Conservation (phyloP, 2,329 filamentous ascomycete species). For the Metarhizium brunneum region DNA sequence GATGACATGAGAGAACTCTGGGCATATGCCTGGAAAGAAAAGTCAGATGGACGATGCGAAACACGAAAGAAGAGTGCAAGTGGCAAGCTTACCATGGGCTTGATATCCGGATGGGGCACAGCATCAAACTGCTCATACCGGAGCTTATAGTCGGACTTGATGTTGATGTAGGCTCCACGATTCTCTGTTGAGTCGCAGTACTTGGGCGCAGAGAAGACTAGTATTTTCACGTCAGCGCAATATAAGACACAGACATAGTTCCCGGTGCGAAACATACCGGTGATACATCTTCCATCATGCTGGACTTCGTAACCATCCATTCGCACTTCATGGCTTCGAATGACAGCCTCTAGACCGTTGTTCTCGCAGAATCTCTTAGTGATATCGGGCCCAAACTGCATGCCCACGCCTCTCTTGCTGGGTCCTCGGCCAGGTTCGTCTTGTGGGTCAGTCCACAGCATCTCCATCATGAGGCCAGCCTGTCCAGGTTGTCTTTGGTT, state of each 20-base stretch:
- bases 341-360: slow-evolving; percentile 89
- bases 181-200: slow-evolving; percentile 99
- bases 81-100: slow-evolving; percentile 62
- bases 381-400: slow-evolving; percentile 94
- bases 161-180: slow-evolving; percentile 96
- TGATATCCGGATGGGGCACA: slow-evolving; percentile 90
- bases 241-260: neutral
- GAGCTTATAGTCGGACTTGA: slow-evolving; percentile 84
- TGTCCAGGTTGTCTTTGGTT: slow-evolving; percentile 89
- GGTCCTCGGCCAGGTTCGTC: slow-evolving; percentile 76
- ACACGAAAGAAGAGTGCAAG: neutral
- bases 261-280: slow-evolving; percentile 43
- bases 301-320: slow-evolving; percentile 99
- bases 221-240: slow-evolving; percentile 14
- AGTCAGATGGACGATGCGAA: neutral
- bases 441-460: slow-evolving; percentile 98
- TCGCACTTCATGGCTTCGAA: slow-evolving; percentile 92
- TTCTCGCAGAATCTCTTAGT: slow-evolving; percentile 95
- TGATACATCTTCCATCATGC: slow-evolving; percentile 92
- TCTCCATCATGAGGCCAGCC: slow-evolving; percentile 97
- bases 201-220: slow-evolving; percentile 91
- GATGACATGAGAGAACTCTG: slow-evolving; percentile 72
- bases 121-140: slow-evolving; percentile 91
- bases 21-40: slow-evolving; percentile 59
- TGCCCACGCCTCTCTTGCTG: slow-evolving; percentile 90